Conservation (phyloP, 805 yeast species). For the Vanderwaltozyma tropicalis region DNA sequence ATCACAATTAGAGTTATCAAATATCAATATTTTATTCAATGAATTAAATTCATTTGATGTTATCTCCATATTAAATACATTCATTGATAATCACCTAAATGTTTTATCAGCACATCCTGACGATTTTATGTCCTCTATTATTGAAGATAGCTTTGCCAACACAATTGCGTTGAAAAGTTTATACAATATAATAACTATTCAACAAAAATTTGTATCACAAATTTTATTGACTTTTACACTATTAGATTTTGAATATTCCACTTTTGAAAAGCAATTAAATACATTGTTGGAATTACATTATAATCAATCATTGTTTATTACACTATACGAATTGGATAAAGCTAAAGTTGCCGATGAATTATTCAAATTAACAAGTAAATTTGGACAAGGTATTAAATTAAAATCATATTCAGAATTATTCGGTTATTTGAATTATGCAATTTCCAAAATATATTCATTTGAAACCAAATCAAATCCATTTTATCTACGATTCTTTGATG, state of each 20-base stretch:
- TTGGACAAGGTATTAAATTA: constrained; percentile 18
- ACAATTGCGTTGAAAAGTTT: constrained; percentile 21
- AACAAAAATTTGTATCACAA: constrained; percentile 26
- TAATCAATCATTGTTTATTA: constrained; percentile 17
- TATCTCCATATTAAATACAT: constrained; percentile 29
- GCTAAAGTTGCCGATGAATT: constrained; percentile 11
- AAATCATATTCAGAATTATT: constrained; percentile 17
- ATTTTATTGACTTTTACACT: constrained; percentile 29
- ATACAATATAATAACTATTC: constrained; percentile 22
- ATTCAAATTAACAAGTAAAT: constrained; percentile 15
- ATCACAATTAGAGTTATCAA: constrained; percentile 31
- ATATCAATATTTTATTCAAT: constrained; percentile 31
- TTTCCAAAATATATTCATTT: constrained; percentile 9
- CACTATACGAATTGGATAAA: constrained; percentile 20
- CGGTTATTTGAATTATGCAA: constrained; percentile 9
- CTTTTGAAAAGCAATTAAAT: constrained; percentile 15
- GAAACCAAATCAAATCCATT: constrained; percentile 11
- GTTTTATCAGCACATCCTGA: constrained; percentile 1
- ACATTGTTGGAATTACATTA: constrained; percentile 17
- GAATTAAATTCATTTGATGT: constrained; percentile 33
- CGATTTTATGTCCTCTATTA: constrained; percentile 17
- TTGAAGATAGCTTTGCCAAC: constrained; percentile 14
- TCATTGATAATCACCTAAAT: constrained; percentile 25
- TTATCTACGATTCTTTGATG: constrained; percentile 13
- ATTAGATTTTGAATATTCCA: constrained; percentile 29